These are phyloP conservation scores for Neurospora sp. DNA, from an alignment of 495 filamentous ascomycete genomes.

Conservation along the genomic window DNA sequence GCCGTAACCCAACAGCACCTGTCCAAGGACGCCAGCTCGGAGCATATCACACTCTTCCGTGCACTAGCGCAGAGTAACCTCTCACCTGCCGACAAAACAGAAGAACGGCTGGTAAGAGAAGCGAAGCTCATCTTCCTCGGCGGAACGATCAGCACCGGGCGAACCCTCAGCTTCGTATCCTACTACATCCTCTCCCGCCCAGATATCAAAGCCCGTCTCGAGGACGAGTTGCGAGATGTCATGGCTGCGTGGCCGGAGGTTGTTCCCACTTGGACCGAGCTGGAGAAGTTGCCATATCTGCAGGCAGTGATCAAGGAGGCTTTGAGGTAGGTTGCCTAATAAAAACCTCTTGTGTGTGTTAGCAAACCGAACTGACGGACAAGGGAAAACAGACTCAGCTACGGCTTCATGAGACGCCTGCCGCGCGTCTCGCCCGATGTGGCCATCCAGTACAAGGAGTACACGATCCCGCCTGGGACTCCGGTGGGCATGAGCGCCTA, in stretches of 20 bases:
- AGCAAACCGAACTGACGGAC: background rate
- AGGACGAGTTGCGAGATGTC: constrained; percentile 9
- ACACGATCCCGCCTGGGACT: constrained; percentile 10
- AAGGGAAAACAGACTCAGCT: constrained; percentile 1
- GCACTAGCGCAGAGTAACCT: constrained; percentile 19
- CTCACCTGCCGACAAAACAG: constrained; percentile 18
- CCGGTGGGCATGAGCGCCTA: constrained; percentile 16
- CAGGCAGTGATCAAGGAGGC: constrained; percentile 29
- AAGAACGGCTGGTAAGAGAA: constrained; percentile 18
- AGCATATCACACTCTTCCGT: constrained; percentile 12
- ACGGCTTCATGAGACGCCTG: constrained; percentile 12
- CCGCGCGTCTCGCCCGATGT: constrained; percentile 17
- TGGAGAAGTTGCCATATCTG: constrained; percentile 24
- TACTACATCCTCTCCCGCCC: constrained; percentile 21
- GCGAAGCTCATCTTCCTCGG: constrained; percentile 17
- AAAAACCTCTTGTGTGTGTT: too few relatives aligned
- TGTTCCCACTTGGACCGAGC: constrained; percentile 16
- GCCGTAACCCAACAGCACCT: background rate
- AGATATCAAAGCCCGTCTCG: constrained; percentile 3
- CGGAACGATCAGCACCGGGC: constrained; percentile 20
- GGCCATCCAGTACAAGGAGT: constrained; percentile 12
- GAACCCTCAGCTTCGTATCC: constrained; percentile 14
- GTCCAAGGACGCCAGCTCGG: background rate
- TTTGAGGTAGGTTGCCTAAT: constrained; percentile 9
- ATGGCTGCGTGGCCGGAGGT: constrained; percentile 13